Base-by-base conservation (phyloP, 495 filamentous ascomycete genomes). In the Penicillium fimorum region DNA sequence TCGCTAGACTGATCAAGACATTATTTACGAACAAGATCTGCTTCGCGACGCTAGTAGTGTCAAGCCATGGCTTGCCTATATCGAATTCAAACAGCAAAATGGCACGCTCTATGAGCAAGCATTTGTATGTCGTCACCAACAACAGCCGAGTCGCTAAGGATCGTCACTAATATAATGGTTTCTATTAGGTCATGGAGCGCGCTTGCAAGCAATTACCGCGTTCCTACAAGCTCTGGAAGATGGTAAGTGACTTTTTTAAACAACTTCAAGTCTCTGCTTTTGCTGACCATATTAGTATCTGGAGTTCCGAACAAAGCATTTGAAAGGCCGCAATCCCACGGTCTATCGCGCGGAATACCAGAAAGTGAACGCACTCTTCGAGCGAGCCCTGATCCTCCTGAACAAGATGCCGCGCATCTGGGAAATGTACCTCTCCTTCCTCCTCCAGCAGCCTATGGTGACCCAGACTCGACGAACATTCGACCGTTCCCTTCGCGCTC, bases 331-430 rank as follows among this genome's bases (percentile, higher is more conserved):
- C 63, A 97, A 96, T 68, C 84, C 93, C 37, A 89, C 88, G 56
- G 84, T 86, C 37, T 90, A 90, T 71, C 84, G 83, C 29, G 76
- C 84, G 50, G 92, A 97, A 65, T 97, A 87, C 70, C 80, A 82
- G 61, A 97, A 97, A 70, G 92, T 99, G 67, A 97, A 99, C 69
- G 82, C 91, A 45, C 84, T 97, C 29, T 99, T 96, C 64, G 95
- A 99, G 73, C 84, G 91, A 60, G 92, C 95, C 10, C 76, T 99
- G 35, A 89, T 97, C 57, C 80, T 99, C 9, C 82, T 99, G 60
- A 97, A 97, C 77, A 99, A 99, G 74, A 99, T 99, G 95, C 95
- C 95, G 45, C 82, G 84, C 57, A 94, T 97, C 66, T 99, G 95
- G 95, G 91, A 96, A 73, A 91, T 97, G 88, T 99, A 96, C 68